These are phyloP conservation scores for Gracilaria vermiculophylla DNA, from an alignment of 23 red algal species.

Conservation along the genomic window DNA sequence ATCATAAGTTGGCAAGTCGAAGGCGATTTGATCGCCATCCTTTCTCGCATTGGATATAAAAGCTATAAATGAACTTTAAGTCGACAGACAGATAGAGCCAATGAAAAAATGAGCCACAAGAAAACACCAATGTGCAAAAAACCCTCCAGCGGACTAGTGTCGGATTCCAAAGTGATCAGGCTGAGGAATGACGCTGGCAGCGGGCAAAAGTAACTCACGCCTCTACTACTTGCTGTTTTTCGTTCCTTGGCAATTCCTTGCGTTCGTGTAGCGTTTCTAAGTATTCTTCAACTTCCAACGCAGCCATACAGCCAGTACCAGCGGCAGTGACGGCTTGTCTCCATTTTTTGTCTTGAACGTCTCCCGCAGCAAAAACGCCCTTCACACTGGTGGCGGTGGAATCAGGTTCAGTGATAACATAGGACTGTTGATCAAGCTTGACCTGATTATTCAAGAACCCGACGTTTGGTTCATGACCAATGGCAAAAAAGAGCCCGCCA, in stretches of 20 bases:
- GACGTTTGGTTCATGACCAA: conserved; percentile 91
- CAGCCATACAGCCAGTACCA: conserved; percentile 95
- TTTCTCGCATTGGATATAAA: not conserved
- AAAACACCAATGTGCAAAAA: not conserved
- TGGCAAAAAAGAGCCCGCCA: conserved; percentile 91
- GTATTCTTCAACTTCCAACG: conserved; percentile 86
- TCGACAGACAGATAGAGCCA: not conserved
- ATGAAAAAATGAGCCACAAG: not conserved
- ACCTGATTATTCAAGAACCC: conserved; percentile 81
- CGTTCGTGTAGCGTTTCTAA: conserved; percentile 54
- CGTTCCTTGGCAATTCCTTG: not conserved
- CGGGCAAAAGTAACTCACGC: not conserved
- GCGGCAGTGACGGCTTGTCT: conserved; percentile 92
- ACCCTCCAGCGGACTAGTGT: not conserved
- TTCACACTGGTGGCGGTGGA: conserved; percentile 83
- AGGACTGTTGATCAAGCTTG: conserved; percentile 70
- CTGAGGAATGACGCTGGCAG: not conserved
- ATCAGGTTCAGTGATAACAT: conserved; percentile 90
- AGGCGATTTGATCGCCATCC: not conserved
- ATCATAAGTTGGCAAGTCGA: not conserved
- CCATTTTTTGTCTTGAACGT: conserved; percentile 96
- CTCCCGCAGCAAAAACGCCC: conserved; percentile 92
- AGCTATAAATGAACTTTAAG: not conserved
- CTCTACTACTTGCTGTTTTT: not conserved
- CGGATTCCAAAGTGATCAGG: not conserved